Evolutionary conservation across 257 asterid species (phyloP).

Genomic region (Nicotiana sylvestris): DNA sequence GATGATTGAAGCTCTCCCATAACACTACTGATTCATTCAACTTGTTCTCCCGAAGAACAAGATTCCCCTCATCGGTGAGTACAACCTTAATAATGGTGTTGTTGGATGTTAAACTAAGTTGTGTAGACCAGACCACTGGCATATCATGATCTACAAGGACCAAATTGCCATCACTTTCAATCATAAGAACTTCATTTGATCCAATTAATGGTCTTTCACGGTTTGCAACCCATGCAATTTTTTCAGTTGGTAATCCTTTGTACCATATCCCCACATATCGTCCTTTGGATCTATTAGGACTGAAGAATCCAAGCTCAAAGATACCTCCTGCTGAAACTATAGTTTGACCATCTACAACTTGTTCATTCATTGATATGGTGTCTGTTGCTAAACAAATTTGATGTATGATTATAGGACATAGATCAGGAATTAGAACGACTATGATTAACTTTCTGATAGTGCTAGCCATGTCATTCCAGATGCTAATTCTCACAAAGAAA

Average conservation of each 20-base stretch:
- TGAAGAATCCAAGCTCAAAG: constrained; percentile 17
- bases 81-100: not conserved
- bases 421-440: not conserved
- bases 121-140: not conserved
- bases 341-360: constrained; percentile 9
- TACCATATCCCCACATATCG: constrained; percentile 15
- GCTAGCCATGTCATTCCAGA: not conserved
- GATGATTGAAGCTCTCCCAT: constrained; percentile 19
- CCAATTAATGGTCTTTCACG: not conserved
- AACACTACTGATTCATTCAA: not conserved
- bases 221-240: constrained; percentile 18
- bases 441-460: not conserved
- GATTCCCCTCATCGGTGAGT: constrained; percentile 10
- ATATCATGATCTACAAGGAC: not conserved
- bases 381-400: not conserved
- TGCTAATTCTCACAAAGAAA: too few relatives aligned
- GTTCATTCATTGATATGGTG: not conserved
- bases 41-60: constrained; percentile 9
- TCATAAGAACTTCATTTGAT: constrained; percentile 6
- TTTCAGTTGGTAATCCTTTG: constrained; percentile 1
- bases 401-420: not conserved
- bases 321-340: constrained; percentile 10
- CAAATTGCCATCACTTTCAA: constrained; percentile 14
- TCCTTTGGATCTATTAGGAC: not conserved
- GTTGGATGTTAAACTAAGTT: not conserved